Evolutionary conservation across 2,329 filamentous ascomycete species (phyloP).

Genomic region (Phialophora tarda): DNA sequence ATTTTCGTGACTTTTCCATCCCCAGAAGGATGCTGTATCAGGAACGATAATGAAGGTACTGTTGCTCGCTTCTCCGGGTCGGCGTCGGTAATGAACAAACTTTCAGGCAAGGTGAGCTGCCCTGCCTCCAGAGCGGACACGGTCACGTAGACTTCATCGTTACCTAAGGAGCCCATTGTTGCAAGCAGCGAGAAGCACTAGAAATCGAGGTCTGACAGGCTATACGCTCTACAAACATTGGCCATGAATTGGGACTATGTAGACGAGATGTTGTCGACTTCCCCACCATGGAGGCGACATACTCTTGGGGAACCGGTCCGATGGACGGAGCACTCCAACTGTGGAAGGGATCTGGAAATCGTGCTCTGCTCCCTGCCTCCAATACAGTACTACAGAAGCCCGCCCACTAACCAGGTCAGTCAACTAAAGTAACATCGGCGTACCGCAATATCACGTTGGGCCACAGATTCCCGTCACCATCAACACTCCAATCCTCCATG

Average conservation of each 20-base stretch:
- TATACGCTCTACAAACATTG: background rate
- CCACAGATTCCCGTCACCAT: background rate
- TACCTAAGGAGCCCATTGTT: constrained; percentile 21
- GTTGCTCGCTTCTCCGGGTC: constrained; percentile 52
- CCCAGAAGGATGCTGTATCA: constrained; percentile 55
- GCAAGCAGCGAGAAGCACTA: background rate
- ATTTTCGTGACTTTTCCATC: constrained; percentile 42
- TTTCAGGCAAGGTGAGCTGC: constrained; percentile 55
- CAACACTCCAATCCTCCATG: background rate
- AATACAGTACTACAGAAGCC: background rate
- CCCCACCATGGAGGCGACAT: background rate
- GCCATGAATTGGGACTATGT: background rate
- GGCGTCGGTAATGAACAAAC: constrained; percentile 54
- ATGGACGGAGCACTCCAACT: background rate
- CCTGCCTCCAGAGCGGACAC: constrained; percentile 50
- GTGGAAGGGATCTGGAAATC: background rate
- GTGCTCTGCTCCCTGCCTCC: background rate
- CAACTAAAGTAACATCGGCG: background rate
- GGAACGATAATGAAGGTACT: constrained; percentile 61
- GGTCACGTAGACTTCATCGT: constrained; percentile 42
- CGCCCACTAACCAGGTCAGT: background rate
- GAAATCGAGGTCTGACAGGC: background rate
- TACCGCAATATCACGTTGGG: background rate
- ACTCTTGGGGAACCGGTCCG: background rate
- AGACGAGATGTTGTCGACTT: background rate